Evolutionary conservation across 2,329 filamentous ascomycete genomes (phyloP).

Genomic region (Tothia fuscella): DNA sequence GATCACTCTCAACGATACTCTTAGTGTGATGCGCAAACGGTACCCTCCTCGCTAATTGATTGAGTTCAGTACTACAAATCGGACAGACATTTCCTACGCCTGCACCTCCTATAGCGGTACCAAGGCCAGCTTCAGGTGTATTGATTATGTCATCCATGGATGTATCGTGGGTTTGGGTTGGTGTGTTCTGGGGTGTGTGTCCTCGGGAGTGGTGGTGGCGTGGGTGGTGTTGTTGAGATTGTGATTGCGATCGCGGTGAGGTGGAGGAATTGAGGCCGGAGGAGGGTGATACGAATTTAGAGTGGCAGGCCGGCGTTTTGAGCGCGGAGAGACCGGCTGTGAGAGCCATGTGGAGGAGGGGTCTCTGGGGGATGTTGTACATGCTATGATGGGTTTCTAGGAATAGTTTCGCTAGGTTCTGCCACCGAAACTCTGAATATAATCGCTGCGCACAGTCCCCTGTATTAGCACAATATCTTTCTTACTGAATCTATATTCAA

Average conservation of each 20-base stretch:
- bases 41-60: slow-evolving; percentile 75
- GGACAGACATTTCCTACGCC: too few relatives aligned
- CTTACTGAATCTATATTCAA: slow-evolving; percentile 4
- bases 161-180: background rate
- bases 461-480: too few relatives aligned
- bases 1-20: slow-evolving; percentile 80
- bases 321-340: slow-evolving; percentile 85
- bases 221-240: slow-evolving; percentile 29
- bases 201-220: slow-evolving; percentile 34
- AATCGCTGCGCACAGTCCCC: background rate
- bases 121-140: slow-evolving; percentile 1
- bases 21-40: slow-evolving; percentile 94
- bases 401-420: slow-evolving; percentile 65
- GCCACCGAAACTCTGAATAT: slow-evolving; percentile 65
- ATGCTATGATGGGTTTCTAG: slow-evolving; percentile 76
- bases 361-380: slow-evolving; percentile 67
- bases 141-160: slow-evolving; percentile 4
- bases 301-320: slow-evolving; percentile 90
- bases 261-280: slow-evolving; percentile 21
- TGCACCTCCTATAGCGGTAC: too few relatives aligned
- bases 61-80: slow-evolving; percentile 91
- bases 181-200: slow-evolving; percentile 1
- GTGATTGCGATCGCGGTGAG: slow-evolving; percentile 16
- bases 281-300: slow-evolving; percentile 45
- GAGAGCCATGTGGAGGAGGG: slow-evolving; percentile 81